Conservation (phyloP, 164 flowering plant species). For the Stephania japonica region DNA sequence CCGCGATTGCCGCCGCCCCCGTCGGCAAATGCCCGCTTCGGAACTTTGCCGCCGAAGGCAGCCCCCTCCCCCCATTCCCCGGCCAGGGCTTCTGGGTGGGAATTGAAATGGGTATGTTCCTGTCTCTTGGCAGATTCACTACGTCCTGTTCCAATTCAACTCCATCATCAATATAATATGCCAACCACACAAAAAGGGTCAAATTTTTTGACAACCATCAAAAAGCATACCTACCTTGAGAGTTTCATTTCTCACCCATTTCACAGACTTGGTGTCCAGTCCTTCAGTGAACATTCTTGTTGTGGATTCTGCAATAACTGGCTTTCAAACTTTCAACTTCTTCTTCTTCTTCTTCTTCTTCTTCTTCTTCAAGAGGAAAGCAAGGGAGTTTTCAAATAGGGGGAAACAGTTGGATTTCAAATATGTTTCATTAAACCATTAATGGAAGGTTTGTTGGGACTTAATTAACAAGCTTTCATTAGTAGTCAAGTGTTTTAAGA, state of each 20-base stretch:
- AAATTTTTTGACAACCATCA: too few species aligned
- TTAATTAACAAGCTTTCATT: too few species aligned
- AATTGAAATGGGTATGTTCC: conserved; percentile 19
- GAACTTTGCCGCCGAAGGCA: conserved; percentile 60
- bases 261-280: conserved; percentile 36
- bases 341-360: background rate
- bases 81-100: conserved; percentile 29
- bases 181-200: background rate
- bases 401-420: conserved; percentile 10
- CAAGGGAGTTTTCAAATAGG: background rate
- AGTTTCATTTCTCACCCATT: conserved; percentile 41
- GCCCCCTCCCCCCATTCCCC: conserved; percentile 41
- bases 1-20: conserved; percentile 33
- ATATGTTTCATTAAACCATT: background rate
- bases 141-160: conserved; percentile 10
- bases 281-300: conserved; percentile 50
- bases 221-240: too few species aligned
- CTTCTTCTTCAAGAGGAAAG: too few species aligned
- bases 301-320: background rate
- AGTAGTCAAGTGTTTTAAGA: background rate
- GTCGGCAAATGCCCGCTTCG: conserved; percentile 62
- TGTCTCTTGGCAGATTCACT: conserved; percentile 23
- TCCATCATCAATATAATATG: background rate
- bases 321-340: background rate
- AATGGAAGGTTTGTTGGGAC: too few species aligned